Percentiles rank a stretch among this genome's conserved stretches.
These are phyloP conservation scores for Wickerhamiella occidentalis DNA, from an alignment of 805 yeast species.

Conservation along the genomic window DNA sequence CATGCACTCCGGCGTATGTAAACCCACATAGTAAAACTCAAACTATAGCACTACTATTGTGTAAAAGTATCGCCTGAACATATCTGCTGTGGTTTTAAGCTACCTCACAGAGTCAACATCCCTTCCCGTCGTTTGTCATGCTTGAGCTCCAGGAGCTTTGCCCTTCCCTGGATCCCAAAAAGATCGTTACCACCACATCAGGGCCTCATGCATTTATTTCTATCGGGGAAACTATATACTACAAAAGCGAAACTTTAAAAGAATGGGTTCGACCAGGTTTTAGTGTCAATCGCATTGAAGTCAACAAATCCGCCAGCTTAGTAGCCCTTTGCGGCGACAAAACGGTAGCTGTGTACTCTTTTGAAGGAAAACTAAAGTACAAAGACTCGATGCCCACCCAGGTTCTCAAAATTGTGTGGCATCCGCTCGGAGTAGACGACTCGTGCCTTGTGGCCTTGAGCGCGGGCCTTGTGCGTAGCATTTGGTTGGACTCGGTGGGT, in stretches of 20 bases:
- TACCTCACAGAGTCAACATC: no score
- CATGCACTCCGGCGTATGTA: no score
- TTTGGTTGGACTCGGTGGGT: slow-evolving; percentile 18
- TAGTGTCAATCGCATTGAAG: slow-evolving; percentile 19
- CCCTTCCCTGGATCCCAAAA: slow-evolving; percentile 1
- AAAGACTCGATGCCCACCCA: not conserved
- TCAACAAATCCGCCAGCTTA: slow-evolving; percentile 34
- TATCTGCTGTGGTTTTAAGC: no score
- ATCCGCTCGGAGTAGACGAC: slow-evolving; percentile 34
- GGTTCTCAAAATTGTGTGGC: slow-evolving; percentile 32
- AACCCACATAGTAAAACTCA: no score
- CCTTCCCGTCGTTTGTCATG: slow-evolving; percentile 6
- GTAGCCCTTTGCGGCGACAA: slow-evolving; percentile 33
- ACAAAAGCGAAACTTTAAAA: not conserved
- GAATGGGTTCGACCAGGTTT: not conserved
- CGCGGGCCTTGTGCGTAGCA: slow-evolving; percentile 18
- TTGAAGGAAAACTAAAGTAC: not conserved
- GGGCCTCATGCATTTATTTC: not conserved
- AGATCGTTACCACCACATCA: not conserved
- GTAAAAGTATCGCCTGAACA: no score
- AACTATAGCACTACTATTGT: no score
- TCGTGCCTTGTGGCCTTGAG: slow-evolving; percentile 36
- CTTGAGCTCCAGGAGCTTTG: slow-evolving; percentile 8
- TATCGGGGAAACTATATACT: not conserved
- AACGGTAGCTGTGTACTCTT: slow-evolving; percentile 24